Conservation (phyloP, 257 asterid species). For the Solanum gracilifrons region DNA sequence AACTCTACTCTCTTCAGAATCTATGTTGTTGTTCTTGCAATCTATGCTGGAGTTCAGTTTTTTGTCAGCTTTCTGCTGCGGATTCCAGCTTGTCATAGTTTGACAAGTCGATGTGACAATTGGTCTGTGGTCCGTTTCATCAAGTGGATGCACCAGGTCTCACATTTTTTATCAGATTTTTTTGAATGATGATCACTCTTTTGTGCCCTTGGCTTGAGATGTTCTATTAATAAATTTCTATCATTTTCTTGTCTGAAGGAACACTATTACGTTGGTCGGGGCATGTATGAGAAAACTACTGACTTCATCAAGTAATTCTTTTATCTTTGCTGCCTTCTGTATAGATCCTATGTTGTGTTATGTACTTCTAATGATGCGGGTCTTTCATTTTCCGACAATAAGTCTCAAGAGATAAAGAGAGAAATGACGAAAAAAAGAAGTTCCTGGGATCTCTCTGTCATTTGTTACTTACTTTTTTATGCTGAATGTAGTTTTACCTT, state of each 20-base stretch:
- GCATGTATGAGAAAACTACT: slow-evolving; percentile 89
- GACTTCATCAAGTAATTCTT: slow-evolving; percentile 70
- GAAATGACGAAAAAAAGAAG: not conserved
- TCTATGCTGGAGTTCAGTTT: slow-evolving; percentile 62
- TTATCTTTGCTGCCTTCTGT: slow-evolving; percentile 3
- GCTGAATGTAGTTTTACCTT: not conserved
- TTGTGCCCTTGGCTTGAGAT: not conserved
- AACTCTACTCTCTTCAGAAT: slow-evolving; percentile 40
- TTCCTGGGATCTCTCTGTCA: not conserved
- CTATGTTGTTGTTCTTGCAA: slow-evolving; percentile 51
- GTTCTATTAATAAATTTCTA: not conserved
- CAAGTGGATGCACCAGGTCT: slow-evolving; percentile 99
- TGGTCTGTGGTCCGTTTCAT: slow-evolving; percentile 60
- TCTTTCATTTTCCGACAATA: not conserved
- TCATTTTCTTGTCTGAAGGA: slow-evolving; percentile 35
- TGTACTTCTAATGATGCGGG: not conserved
- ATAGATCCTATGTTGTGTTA: not conserved
- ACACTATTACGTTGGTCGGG: slow-evolving; percentile 94
- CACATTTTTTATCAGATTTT: not conserved
- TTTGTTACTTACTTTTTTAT: not conserved
- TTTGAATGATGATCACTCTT: not conserved
- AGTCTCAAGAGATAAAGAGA: not conserved
- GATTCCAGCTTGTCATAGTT: slow-evolving; percentile 80
- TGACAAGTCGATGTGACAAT: slow-evolving; percentile 54
- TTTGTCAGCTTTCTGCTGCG: slow-evolving; percentile 56